Base-by-base conservation (phyloP, 2,329 filamentous ascomycete species). In the Botrytis galanthina region DNA sequence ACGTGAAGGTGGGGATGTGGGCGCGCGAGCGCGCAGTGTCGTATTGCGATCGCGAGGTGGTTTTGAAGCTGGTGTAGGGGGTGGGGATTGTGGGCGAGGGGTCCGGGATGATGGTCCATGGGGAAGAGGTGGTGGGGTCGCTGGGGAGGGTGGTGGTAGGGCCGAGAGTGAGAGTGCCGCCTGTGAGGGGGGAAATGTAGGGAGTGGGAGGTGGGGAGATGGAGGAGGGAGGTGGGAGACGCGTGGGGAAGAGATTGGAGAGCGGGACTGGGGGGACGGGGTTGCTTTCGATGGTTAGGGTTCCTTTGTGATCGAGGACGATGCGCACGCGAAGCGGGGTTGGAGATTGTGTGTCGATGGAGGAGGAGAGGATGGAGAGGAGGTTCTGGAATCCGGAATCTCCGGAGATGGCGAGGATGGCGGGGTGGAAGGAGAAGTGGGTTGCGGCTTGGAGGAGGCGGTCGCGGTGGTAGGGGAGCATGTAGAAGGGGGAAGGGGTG, bases 61-160 rank as follows among this genome's bases (percentile, higher is more conserved):
- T 98, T 82, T 99, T 98, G 84, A 92, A 93, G 73, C 29, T 14
- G 16, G 71, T 91, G 90, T 0, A 95, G 97, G 79, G 91, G 92
- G n/a, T 89, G 86, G 0, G 86, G 86, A 0, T 86, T 84, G 0
- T 80, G 78, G 0, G 5, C 83, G 78, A 42, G 82, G 91, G 78
- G 8, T 73, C 72, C 0, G 72, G 72, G n/a, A 73, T 64, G 37
- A 73, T 60, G n/a, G 39, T 9, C 48, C 68, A 73, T 10, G 69
- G 54, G 14, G 75, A 59, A 3, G 78, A 59, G 2, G 42, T 60
- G 76, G 72, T 75, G 10, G 79, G 76, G 70, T 81, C 80, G 9
- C 79, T 79, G 63, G 75, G 60, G 7, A 78, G 69, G 10, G 67
- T 71, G 48, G 78, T 79, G 22, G 74, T 72, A 4, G 72, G 57